Evolutionary conservation across 345 rosid species (phyloP), one percentile per base, ranked within the genome.

Genomic region (Salix dunnii): DNA sequence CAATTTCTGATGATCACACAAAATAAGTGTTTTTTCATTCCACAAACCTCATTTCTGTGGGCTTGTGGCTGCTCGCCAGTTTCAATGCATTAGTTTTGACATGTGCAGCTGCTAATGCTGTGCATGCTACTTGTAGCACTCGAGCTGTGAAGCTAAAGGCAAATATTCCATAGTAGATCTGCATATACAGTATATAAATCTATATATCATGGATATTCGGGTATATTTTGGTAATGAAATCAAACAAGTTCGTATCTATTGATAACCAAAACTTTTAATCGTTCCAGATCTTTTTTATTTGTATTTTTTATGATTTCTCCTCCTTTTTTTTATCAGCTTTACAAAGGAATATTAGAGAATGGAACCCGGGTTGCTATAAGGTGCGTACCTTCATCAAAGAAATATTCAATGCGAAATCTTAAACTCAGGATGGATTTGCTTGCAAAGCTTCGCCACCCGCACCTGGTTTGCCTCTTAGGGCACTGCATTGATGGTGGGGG

Each of bases 391-490:
- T 79, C 89, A 7, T 78, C 87, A 30, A 87, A 73, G 78, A 84
- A 84, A 75, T 87, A 76, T 72, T 48, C 90, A 0, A 77, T 67
- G 60, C 78, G 90, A 70, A 87, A 85, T 62, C 88, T 87, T 36
- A 82, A 81, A 60, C 80, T 87, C 55, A 80, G 90, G 74, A 63
- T 87, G 80, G 88, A 87, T 77, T 75, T 87, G 83, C 85, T 87
- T 14, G 78, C 87, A 65, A 87, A 75, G 84, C 88, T 84, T 74
- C 85, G 90, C 30, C 88, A 87, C 70, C 90, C 86, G 0, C 78
- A 87, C 75, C 67, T 87, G 85, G 88, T 85, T 61, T 87, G 90
- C 85, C 87, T 85, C 66, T 38, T 85, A 81, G 90, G 90, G 67
- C 86, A 87, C 81, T 87, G 90, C 80, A 82, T 82, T 38, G 90